Percentiles rank a stretch among this genome's conserved stretches.
phyloP scores from a whole-genome alignment of 2,329 filamentous ascomycete genomes.

The Alternaria triticimaculans region DNA sequence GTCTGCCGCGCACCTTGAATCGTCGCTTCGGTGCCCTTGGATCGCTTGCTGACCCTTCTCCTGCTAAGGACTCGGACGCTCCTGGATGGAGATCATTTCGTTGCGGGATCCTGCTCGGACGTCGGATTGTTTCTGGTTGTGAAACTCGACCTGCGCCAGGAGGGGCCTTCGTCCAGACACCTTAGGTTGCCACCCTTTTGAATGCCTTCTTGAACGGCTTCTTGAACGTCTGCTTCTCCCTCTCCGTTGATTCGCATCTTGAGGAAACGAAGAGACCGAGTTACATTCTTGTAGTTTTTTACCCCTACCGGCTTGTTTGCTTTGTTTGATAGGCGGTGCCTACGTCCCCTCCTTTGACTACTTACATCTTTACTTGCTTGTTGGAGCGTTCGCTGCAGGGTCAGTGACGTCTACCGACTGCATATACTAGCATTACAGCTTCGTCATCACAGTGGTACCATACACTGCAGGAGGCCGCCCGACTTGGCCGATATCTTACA shows the following conservation, averaged over 20 bases:
- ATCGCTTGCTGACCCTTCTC: constrained; percentile 1
- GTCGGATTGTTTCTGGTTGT: constrained; percentile 28
- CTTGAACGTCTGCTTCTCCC: neutral
- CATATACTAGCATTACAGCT: constrained; percentile 3
- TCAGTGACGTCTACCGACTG: constrained; percentile 19
- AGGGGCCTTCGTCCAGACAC: constrained; percentile 4
- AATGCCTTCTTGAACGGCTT: constrained; percentile 24
- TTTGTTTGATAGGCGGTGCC: constrained; percentile 20
- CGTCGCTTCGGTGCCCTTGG: constrained; percentile 1
- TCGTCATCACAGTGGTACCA: constrained; percentile 17
- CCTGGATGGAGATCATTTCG: constrained; percentile 37
- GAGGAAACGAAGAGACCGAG: neutral
- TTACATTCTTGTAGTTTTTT: constrained; percentile 6
- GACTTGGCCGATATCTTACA: constrained; percentile 8
- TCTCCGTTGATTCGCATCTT: neutral
- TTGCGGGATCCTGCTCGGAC: constrained; percentile 6
- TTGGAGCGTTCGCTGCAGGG: constrained; percentile 22
- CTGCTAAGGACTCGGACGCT: constrained; percentile 2
- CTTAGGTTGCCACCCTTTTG: constrained; percentile 19
- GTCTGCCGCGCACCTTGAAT: constrained; percentile 3
- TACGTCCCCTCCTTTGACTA: constrained; percentile 25
- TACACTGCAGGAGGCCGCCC: constrained; percentile 16
- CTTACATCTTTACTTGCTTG: constrained; percentile 4
- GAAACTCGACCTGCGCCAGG: constrained; percentile 34
- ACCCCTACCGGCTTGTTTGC: neutral